Base-by-base conservation (phyloP, 2,329 filamentous ascomycete genomes). In the Cladosporium sp. region DNA sequence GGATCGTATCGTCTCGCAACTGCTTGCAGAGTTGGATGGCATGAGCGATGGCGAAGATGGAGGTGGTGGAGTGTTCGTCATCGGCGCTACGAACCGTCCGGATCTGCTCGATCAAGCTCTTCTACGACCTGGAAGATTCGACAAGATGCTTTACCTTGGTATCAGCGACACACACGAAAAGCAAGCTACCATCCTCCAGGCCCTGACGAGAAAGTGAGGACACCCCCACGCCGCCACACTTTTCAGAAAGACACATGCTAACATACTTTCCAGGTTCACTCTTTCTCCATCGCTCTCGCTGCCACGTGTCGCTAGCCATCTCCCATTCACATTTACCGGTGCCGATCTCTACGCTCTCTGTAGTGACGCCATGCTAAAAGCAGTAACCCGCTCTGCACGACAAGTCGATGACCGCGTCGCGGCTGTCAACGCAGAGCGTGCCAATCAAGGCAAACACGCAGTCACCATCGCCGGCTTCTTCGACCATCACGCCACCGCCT, bases 351-450 rank as follows among this genome's bases (percentile, higher is more conserved):
- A 99, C 79, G 95, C 95, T 0, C 85, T 99, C 24, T 98, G 94
- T 82, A 97, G 93, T 52, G 95, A 99, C 78, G 93, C 95, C 61
- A 99, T 99, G 95, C 90, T 99, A 71, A 98, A 99, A 78, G 95
- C 95, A 24, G 94, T 99, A 66, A 99, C 95, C 2, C 88, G 95
- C 5, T 92, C 96, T 76, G 93, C 95, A 2, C 86, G 88, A 1
- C 84, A 87, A 1, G 93, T 98, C 2, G 95, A 99, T 76, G 84
- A 87, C 60, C 95, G 95, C 78, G 91, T 99, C 71, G 85, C 86
- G 26, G 83, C 84, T 4, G 83, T 96, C 77, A 92, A 92, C 73
- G 77, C 80, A 2, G 78, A 77, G 2, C 68, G 73, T 62, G 66
- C 74, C 62, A 55, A 68, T 2, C 66, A 68, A 6, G 71, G 71